Evolutionary conservation across 768 basidiomycete species (phyloP).

Genomic region (Termitomyces sp.): DNA sequence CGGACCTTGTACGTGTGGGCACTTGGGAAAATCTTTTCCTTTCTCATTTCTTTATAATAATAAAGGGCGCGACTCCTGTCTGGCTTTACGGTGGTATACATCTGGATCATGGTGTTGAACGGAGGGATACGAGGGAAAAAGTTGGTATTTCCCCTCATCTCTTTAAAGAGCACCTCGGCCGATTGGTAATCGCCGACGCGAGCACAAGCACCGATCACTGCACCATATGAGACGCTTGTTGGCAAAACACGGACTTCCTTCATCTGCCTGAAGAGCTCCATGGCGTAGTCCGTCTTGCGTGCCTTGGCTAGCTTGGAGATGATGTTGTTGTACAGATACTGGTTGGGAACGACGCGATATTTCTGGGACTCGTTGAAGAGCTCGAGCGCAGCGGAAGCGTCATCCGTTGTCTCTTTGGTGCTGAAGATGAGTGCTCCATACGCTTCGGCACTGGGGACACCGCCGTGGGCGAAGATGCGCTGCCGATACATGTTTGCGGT

Average conservation of each 20-base stretch:
- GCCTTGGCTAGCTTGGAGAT: slow-evolving; percentile 95
- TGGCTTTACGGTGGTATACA: slow-evolving; percentile 88
- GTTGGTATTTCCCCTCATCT: slow-evolving; percentile 70
- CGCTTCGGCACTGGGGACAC: slow-evolving; percentile 80
- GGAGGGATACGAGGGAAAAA: slow-evolving; percentile 92
- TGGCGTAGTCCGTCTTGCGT: slow-evolving; percentile 84
- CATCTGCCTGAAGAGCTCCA: slow-evolving; percentile 88
- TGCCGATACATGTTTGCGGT: slow-evolving; percentile 76
- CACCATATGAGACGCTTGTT: slow-evolving; percentile 90
- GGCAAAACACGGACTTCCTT: slow-evolving; percentile 57
- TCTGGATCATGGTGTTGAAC: slow-evolving; percentile 99
- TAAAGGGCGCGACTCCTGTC: slow-evolving; percentile 70
- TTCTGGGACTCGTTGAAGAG: slow-evolving; percentile 76
- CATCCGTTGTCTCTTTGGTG: slow-evolving; percentile 94
- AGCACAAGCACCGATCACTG: slow-evolving; percentile 90
- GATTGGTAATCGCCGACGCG: slow-evolving; percentile 83
- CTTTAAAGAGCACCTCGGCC: slow-evolving; percentile 78
- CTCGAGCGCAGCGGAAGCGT: slow-evolving; percentile 79
- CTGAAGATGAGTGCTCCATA: slow-evolving; percentile 87
- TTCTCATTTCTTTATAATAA: slow-evolving; percentile 65
- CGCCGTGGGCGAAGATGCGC: slow-evolving; percentile 72
- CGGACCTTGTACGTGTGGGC: slow-evolving; percentile 92
- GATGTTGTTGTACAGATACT: slow-evolving; percentile 94
- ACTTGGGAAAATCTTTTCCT: slow-evolving; percentile 64
- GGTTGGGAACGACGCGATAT: slow-evolving; percentile 68